phyloP scores from a whole-genome alignment of 202 grass and related monocot genomes.

The Cymbopogon flexuosus region DNA sequence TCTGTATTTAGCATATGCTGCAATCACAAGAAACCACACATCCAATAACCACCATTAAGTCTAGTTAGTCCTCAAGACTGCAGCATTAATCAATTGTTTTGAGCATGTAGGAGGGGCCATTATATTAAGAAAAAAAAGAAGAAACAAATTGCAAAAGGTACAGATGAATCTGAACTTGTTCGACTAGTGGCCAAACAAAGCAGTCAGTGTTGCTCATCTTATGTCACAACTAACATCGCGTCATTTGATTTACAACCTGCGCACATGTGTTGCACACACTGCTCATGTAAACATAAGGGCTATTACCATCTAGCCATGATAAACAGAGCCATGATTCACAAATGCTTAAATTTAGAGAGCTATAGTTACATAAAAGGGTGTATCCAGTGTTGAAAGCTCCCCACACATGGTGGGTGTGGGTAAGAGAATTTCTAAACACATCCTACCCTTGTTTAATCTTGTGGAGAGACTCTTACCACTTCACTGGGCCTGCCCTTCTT shows the following conservation, averaged over 20 bases:
- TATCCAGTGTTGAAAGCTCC: neutral
- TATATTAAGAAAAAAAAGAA: neutral
- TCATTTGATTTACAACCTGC: constrained; percentile 9
- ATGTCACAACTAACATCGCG: neutral
- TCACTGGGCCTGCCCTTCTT: neutral
- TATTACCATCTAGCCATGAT: constrained; percentile 20
- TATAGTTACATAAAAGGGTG: neutral
- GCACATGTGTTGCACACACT: neutral
- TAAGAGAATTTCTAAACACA: neutral
- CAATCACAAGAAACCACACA: constrained; percentile 30
- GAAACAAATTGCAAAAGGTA: neutral
- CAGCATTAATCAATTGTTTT: neutral
- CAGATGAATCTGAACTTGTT: neutral
- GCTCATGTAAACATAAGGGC: neutral
- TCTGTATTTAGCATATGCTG: constrained; percentile 96
- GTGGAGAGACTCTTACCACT: neutral
- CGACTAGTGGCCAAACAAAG: neutral
- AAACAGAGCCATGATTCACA: neutral
- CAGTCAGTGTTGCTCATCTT: neutral
- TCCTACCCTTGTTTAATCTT: neutral
- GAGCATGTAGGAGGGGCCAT: neutral
- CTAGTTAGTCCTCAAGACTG: constrained; percentile 5
- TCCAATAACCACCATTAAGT: constrained; percentile 18
- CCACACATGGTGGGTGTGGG: neutral
- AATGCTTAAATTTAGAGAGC: neutral